Evolutionary conservation across 2,329 filamentous ascomycete species (phyloP).

Genomic region (Diaporthe sp.): DNA sequence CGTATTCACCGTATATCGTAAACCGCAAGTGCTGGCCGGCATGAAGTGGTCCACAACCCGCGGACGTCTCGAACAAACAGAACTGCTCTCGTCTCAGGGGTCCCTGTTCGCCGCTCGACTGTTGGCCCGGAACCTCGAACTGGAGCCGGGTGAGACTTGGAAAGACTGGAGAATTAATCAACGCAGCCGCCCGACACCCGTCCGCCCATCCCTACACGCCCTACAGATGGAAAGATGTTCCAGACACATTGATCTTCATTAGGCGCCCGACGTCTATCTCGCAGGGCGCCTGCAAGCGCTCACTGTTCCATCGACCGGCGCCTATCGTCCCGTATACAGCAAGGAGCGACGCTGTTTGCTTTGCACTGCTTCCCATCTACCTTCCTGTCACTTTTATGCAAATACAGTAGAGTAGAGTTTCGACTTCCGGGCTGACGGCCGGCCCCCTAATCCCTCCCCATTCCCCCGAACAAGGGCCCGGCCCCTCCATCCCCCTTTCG

Average conservation of each 20-base stretch:
- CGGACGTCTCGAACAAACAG: background rate
- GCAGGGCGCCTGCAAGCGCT: background rate
- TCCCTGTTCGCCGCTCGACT: too few relatives aligned
- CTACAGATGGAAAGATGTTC: background rate
- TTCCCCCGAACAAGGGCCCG: background rate
- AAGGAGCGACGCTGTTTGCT: background rate
- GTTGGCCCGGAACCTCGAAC: background rate
- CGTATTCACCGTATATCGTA: background rate
- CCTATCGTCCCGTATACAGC: background rate
- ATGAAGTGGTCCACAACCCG: slow-evolving; percentile 6
- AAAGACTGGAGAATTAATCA: slow-evolving; percentile 18
- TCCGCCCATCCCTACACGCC: background rate
- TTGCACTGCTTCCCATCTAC: background rate
- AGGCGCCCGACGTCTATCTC: slow-evolving; percentile 10
- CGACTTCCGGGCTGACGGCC: background rate
- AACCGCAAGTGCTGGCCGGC: slow-evolving; percentile 1
- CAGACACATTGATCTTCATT: slow-evolving; percentile 17
- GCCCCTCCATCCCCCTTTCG: slow-evolving; percentile 19
- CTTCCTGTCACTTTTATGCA: background rate
- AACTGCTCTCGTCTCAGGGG: background rate
- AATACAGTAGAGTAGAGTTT: background rate
- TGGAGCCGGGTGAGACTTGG: background rate
- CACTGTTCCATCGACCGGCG: slow-evolving; percentile 6
- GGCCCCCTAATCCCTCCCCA: background rate
- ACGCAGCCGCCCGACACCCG: slow-evolving; percentile 18